A percentile compares a stretch with the other conserved stretches of the same genome.
phyloP scores from a whole-genome alignment of 2,329 filamentous ascomycete genomes.

The Diaporthe humulicola region DNA sequence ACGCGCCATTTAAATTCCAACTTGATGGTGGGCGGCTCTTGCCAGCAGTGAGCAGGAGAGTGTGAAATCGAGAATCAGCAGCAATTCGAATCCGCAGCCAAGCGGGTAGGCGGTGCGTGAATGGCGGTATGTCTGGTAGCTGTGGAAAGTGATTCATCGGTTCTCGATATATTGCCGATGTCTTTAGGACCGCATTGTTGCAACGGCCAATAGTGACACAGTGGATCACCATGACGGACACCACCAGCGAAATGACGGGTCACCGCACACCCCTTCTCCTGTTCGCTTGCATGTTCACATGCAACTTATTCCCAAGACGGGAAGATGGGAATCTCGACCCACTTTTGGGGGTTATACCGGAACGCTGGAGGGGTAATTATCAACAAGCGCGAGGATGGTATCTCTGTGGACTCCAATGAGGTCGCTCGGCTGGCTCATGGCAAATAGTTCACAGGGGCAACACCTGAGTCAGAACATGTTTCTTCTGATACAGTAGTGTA shows the following conservation, averaged over 20 bases:
- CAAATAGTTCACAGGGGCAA: neutral
- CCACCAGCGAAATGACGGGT: neutral
- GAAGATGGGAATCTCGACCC: conserved; percentile 5
- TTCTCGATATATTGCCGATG: neutral
- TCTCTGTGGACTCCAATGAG: neutral
- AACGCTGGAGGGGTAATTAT: conserved; percentile 16
- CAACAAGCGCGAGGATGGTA: conserved; percentile 24
- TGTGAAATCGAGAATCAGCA: conserved; percentile 5
- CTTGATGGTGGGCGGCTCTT: neutral
- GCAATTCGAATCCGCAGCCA: neutral
- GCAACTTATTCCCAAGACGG: conserved; percentile 16
- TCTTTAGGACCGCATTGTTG: neutral
- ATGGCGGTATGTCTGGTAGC: conserved; percentile 9
- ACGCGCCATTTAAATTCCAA: conserved; percentile 15
- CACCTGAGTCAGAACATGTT: conserved; percentile 2
- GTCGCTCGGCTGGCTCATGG: conserved; percentile 1
- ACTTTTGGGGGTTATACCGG: conserved; percentile 20
- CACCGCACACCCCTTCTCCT: conserved; percentile 6
- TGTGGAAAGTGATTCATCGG: conserved; percentile 19
- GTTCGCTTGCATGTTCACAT: conserved; percentile 36
- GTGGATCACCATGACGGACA: conserved; percentile 20
- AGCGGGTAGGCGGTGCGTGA: neutral
- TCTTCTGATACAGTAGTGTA: neutral
- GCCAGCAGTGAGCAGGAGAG: conserved; percentile 31
- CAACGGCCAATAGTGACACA: neutral